Percentiles rank a stretch among this genome's conserved stretches.
Evolutionary conservation across 805 yeast species (phyloP).

Genomic region (Candida verbasci): DNA sequence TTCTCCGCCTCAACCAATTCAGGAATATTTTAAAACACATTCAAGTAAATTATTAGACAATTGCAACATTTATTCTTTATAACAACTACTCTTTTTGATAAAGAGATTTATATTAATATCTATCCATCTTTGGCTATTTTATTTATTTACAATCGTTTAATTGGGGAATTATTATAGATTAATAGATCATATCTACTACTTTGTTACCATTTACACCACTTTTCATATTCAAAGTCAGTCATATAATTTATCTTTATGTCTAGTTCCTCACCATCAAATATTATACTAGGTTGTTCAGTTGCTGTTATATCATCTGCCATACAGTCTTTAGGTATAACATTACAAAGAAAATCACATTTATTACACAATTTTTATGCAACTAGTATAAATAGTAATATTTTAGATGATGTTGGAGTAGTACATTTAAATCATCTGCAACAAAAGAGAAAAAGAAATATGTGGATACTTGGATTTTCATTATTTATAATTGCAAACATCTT

Average conservation of each 20-base stretch:
- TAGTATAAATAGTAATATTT: conserved; percentile 9
- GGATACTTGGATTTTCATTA: conserved; percentile 71
- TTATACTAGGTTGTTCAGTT: conserved; percentile 58
- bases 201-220: too few species aligned
- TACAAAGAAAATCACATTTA: conserved; percentile 76
- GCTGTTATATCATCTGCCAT: conserved; percentile 74
- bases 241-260: too few species aligned
- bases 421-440: conserved; percentile 22
- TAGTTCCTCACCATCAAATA: conserved; percentile 15
- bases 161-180: too few species aligned
- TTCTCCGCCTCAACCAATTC: neutral
- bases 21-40: conserved; percentile 1
- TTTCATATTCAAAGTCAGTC: too few species aligned
- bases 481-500: conserved; percentile 71
- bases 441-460: conserved; percentile 48
- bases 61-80: too few species aligned
- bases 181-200: too few species aligned
- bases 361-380: conserved; percentile 26
- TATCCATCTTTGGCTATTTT: too few species aligned
- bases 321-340: conserved; percentile 76
- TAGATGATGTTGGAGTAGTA: conserved; percentile 22
- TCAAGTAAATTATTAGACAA: too few species aligned
- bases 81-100: too few species aligned
- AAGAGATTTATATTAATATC: too few species aligned
- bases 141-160: too few species aligned